Percentiles rank a stretch among this genome's conserved stretches.
These are phyloP conservation scores for Aurantiochytrium sp. DNA, from an alignment of 108 stramenopile species.

Conservation along the genomic window DNA sequence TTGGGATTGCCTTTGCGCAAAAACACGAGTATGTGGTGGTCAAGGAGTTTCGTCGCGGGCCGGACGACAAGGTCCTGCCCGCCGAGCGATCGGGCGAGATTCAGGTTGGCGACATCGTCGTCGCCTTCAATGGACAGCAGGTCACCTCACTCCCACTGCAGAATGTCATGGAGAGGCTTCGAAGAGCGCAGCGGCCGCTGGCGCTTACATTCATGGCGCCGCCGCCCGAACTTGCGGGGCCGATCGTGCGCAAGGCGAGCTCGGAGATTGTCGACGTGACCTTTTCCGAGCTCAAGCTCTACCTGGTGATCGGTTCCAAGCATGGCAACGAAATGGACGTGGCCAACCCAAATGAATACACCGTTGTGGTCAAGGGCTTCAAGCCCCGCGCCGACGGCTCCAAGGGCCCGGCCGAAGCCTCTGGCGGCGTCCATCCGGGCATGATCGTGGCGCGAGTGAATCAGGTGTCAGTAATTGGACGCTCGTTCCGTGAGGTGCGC, in stretches of 20 bases:
- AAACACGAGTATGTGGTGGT: slow-evolving; percentile 15
- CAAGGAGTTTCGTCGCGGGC: slow-evolving; percentile 3
- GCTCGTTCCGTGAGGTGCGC: background rate
- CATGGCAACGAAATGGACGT: slow-evolving; percentile 16
- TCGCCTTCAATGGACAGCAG: slow-evolving; percentile 16
- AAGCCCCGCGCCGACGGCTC: background rate
- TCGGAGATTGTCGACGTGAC: background rate
- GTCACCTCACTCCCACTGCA: slow-evolving; percentile 8
- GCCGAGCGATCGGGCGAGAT: background rate
- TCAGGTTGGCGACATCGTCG: background rate
- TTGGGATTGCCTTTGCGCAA: background rate
- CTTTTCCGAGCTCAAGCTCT: background rate
- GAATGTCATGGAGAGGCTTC: background rate
- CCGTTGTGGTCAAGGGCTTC: background rate
- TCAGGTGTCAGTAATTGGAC: background rate
- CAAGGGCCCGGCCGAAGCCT: slow-evolving; percentile 10
- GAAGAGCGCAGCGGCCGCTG: background rate
- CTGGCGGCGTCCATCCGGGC: background rate
- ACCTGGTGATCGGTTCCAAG: background rate
- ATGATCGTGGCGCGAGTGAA: background rate
- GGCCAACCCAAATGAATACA: background rate
- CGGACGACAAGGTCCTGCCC: background rate
- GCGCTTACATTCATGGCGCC: slow-evolving; percentile 1
- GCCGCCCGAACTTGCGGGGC: background rate
- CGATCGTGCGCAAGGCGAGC: background rate